Evolutionary conservation across 805 yeast genomes (phyloP).

Genomic region (Millerozyma miso): DNA sequence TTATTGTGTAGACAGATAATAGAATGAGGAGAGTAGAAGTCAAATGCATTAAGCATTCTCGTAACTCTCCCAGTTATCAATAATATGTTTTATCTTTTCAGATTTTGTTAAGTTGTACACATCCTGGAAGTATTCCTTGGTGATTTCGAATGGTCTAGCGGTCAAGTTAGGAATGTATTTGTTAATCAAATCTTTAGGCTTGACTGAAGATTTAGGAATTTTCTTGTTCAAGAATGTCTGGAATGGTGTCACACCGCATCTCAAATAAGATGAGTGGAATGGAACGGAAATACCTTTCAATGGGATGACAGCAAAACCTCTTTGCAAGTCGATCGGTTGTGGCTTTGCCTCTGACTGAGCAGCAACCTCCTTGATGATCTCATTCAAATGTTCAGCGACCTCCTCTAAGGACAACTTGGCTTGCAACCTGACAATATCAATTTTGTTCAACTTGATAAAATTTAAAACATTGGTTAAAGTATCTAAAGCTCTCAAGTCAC

Average conservation of each 20-base stretch:
- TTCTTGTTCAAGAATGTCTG: constrained; percentile 95
- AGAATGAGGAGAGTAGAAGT: background rate
- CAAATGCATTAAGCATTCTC: constrained; percentile 39
- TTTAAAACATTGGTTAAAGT: constrained; percentile 90
- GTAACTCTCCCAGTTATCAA: constrained; percentile 94
- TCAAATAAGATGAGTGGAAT: constrained; percentile 97
- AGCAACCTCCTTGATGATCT: constrained; percentile 82
- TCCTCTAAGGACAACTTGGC: constrained; percentile 79
- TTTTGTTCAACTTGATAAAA: constrained; percentile 88
- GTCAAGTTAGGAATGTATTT: constrained; percentile 98
- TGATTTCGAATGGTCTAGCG: constrained; percentile 92
- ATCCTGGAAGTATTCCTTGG: constrained; percentile 95
- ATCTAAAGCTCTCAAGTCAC: constrained; percentile 94
- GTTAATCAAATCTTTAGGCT: constrained; percentile 87
- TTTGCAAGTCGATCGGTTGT: constrained; percentile 94
- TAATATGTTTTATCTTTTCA: constrained; percentile 81
- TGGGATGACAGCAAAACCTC: constrained; percentile 98
- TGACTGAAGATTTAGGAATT: constrained; percentile 90
- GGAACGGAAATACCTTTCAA: constrained; percentile 99
- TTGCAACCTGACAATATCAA: constrained; percentile 85
- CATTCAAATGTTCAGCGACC: constrained; percentile 82
- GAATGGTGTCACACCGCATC: constrained; percentile 99
- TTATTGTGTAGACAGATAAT: background rate
- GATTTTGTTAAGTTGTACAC: constrained; percentile 90
- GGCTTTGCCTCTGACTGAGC: constrained; percentile 80